phyloP scores from a whole-genome alignment of 495 filamentous ascomycete species.

The Pyrenula massariospora region DNA sequence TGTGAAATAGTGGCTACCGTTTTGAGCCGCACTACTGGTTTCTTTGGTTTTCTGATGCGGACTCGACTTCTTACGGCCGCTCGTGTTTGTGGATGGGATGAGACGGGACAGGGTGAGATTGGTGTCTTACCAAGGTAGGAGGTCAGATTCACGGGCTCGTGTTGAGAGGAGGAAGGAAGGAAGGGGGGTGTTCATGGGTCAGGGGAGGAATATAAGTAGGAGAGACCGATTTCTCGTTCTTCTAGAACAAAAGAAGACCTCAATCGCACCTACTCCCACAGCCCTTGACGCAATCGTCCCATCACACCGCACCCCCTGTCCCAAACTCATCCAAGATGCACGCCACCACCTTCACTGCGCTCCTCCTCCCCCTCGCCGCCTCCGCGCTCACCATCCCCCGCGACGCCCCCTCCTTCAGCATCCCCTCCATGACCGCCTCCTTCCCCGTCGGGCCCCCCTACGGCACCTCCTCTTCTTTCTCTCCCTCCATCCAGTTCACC shows the following conservation, averaged over 20 bases:
- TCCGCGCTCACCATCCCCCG: not conserved
- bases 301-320: not conserved
- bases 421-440: not conserved
- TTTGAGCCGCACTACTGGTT: not conserved
- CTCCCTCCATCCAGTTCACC: not conserved
- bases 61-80: no score
- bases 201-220: not conserved
- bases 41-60: not conserved
- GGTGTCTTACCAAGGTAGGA: not conserved
- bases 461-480: not conserved
- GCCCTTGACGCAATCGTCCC: not conserved
- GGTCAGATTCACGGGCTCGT: slow-evolving; percentile 8
- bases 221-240: not conserved
- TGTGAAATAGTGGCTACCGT: not conserved
- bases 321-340: not conserved
- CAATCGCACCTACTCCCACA: not conserved
- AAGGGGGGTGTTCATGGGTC: not conserved
- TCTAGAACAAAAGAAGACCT: not conserved
- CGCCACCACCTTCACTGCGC: not conserved
- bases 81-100: not conserved
- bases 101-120: not conserved
- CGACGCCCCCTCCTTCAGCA: not conserved
- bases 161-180: not conserved
- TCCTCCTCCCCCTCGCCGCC: not conserved
- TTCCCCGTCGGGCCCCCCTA: not conserved